Percentiles rank a stretch among this genome's conserved stretches.
phyloP scores from a whole-genome alignment of 2,329 filamentous ascomycete genomes.

The Thelonectria blattea region DNA sequence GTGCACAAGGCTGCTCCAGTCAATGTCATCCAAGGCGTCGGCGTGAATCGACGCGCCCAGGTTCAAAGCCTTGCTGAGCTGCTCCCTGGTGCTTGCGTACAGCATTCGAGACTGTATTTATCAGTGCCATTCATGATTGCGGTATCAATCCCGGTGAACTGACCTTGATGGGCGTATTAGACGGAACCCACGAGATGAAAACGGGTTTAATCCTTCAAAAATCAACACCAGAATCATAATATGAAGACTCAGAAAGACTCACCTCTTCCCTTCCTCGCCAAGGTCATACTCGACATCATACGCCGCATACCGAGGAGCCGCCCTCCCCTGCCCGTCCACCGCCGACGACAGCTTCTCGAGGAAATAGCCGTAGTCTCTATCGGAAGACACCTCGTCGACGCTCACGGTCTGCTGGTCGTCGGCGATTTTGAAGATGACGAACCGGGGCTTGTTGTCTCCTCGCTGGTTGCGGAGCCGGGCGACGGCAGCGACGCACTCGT shows the following conservation, averaged over 20 bases:
- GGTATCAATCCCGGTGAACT: not conserved
- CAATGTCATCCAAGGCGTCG: constrained; percentile 22
- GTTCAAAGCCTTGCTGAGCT: constrained; percentile 28
- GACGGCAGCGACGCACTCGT: constrained; percentile 24
- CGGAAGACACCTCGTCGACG: constrained; percentile 21
- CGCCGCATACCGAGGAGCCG: constrained; percentile 25
- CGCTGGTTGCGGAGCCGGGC: constrained; percentile 18
- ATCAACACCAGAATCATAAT: too few relatives aligned
- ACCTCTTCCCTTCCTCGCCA: constrained; percentile 29
- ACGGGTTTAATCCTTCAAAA: constrained; percentile 21
- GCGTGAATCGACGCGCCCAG: constrained; percentile 27
- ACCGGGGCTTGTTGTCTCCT: constrained; percentile 18
- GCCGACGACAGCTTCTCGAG: constrained; percentile 22
- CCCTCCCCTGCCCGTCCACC: constrained; percentile 15
- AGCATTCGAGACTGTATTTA: constrained; percentile 26
- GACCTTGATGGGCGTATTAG: constrained; percentile 26
- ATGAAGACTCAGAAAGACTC: too few relatives aligned
- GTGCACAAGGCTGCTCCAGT: constrained; percentile 22
- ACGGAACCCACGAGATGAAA: constrained; percentile 31
- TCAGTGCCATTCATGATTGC: not conserved
- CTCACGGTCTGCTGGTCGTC: constrained; percentile 22
- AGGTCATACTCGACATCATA: constrained; percentile 31
- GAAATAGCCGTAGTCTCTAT: constrained; percentile 23
- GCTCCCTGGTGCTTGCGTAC: constrained; percentile 31
- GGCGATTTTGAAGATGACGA: constrained; percentile 28